Conservation (phyloP, 805 yeast genomes). For the Yamadazyma paraphyllophila region DNA sequence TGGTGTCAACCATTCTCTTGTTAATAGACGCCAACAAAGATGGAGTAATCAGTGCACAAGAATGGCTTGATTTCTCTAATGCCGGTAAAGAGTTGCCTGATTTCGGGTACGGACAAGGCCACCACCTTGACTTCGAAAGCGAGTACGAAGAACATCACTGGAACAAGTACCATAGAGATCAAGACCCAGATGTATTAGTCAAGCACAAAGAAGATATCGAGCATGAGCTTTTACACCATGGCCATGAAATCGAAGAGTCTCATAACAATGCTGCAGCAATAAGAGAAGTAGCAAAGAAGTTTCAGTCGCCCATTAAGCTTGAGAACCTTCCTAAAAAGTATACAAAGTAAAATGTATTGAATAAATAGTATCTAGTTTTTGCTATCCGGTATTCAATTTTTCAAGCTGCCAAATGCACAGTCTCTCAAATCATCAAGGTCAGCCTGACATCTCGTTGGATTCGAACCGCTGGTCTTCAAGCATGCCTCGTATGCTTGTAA, state of each 20-base stretch:
- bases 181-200: slow-evolving; percentile 77
- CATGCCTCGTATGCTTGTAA: slow-evolving; percentile 68
- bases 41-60: slow-evolving; percentile 61
- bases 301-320: slow-evolving; percentile 27
- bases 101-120: slow-evolving; percentile 90
- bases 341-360: slow-evolving; percentile 3
- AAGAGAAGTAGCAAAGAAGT: slow-evolving; percentile 28
- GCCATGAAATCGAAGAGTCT: slow-evolving; percentile 73
- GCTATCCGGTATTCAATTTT: slow-evolving; percentile 6
- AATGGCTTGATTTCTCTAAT: slow-evolving; percentile 61
- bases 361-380: background rate
- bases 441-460: slow-evolving; percentile 49
- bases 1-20: slow-evolving; percentile 52
- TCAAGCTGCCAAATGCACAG: slow-evolving; percentile 53
- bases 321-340: slow-evolving; percentile 35
- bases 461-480: slow-evolving; percentile 45
- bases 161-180: slow-evolving; percentile 71
- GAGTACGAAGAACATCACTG: slow-evolving; percentile 96
- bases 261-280: slow-evolving; percentile 31
- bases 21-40: slow-evolving; percentile 68
- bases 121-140: slow-evolving; percentile 88
- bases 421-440: slow-evolving; percentile 56
- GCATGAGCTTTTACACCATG: slow-evolving; percentile 81
- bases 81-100: slow-evolving; percentile 81
- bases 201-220: slow-evolving; percentile 89